These are phyloP conservation scores for Hyaloperonospora arabidopsidis DNA, from an alignment of 352 stramenopile species.

Conservation along the genomic window DNA sequence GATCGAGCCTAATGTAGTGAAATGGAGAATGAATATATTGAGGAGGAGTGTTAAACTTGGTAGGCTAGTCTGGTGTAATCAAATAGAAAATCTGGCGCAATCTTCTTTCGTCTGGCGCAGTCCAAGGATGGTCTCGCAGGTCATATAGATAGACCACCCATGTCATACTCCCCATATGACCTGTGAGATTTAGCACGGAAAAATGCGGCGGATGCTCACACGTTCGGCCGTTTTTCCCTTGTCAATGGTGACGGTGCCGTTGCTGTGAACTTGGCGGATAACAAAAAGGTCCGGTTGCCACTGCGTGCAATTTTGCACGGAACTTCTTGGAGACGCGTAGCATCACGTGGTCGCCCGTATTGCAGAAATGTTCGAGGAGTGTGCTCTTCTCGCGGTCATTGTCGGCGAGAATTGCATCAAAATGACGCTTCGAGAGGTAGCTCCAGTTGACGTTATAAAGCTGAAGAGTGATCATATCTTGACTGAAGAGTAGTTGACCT, in stretches of 20 bases:
- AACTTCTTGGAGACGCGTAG: too few species aligned
- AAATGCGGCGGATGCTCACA: neutral
- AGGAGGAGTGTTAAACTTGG: too few species aligned
- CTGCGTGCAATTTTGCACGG: too few species aligned
- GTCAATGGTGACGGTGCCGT: neutral
- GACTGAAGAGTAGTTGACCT: neutral
- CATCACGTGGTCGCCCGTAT: neutral
- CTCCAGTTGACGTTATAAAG: neutral
- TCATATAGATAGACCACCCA: neutral
- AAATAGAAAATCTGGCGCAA: too few species aligned
- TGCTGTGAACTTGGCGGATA: neutral
- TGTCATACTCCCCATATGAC: neutral
- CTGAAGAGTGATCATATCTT: neutral
- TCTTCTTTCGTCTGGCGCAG: neutral
- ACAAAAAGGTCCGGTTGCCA: too few species aligned
- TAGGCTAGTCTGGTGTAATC: too few species aligned
- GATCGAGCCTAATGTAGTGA: too few species aligned
- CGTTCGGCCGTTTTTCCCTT: neutral
- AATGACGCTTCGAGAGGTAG: neutral
- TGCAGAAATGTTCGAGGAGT: neutral
- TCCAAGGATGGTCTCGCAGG: neutral
- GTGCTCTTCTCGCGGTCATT: neutral
- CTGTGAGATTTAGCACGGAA: neutral
- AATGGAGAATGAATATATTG: too few species aligned
- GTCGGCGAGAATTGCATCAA: slow-evolving; percentile 3